Percentiles rank a stretch among this genome's conserved stretches.
Conservation (phyloP, 805 yeast species). For the Saturnispora halmiae region DNA sequence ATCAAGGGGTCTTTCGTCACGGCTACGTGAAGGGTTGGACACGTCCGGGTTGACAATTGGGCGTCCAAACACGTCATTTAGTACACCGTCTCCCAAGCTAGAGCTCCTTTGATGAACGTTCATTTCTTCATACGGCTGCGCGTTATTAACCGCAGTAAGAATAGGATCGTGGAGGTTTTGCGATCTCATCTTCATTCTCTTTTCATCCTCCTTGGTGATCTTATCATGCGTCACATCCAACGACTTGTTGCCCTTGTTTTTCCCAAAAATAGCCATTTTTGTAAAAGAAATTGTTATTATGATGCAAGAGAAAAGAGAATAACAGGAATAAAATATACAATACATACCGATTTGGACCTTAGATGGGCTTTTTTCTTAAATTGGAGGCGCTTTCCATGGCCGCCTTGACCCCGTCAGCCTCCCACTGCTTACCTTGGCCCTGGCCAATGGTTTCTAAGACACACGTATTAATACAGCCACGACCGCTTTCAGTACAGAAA, state of each 20-base stretch:
- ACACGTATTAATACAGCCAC: slow-evolving; percentile 58
- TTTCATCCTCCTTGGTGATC: slow-evolving; percentile 43
- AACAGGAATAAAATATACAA: neutral
- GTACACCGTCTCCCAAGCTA: slow-evolving; percentile 33
- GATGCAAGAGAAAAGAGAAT: neutral
- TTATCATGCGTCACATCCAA: slow-evolving; percentile 20
- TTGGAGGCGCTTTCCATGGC: slow-evolving; percentile 15
- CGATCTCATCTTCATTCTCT: slow-evolving; percentile 52
- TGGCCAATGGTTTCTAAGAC: slow-evolving; percentile 31
- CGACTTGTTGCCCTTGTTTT: slow-evolving; percentile 26
- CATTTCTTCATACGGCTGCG: slow-evolving; percentile 83
- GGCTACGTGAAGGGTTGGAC: slow-evolving; percentile 85
- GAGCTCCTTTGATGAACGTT: slow-evolving; percentile 29
- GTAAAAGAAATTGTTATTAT: neutral
- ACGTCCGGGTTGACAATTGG: slow-evolving; percentile 72
- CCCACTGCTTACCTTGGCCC: slow-evolving; percentile 8
- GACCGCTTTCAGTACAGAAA: slow-evolving; percentile 72
- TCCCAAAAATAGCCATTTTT: slow-evolving; percentile 40
- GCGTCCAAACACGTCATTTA: slow-evolving; percentile 80
- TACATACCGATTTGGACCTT: too few species aligned
- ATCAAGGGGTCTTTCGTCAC: slow-evolving; percentile 96
- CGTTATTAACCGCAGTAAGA: slow-evolving; percentile 85
- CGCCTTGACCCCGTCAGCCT: slow-evolving; percentile 10
- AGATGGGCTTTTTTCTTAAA: too few species aligned
- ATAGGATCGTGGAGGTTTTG: slow-evolving; percentile 84